Evolutionary conservation across 306 rosid species (phyloP).

Genomic region (Inga laurina): DNA sequence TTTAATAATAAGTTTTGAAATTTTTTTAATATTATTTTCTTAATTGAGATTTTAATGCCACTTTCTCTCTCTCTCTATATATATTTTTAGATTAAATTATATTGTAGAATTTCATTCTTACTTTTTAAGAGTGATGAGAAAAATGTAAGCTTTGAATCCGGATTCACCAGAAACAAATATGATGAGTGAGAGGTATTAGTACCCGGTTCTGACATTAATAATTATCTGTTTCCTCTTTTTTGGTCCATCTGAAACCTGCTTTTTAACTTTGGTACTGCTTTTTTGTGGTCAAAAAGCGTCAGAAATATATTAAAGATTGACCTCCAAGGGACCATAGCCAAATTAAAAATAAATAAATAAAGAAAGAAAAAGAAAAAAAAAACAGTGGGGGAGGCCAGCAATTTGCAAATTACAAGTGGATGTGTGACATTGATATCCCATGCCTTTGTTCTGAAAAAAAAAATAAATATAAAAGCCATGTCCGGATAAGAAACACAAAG

Average conservation of each 20-base stretch:
- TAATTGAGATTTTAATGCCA: too few relatives aligned
- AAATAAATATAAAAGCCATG: background rate
- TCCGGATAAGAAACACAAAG: background rate
- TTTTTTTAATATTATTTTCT: too few relatives aligned
- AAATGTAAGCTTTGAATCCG: background rate
- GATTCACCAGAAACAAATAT: background rate
- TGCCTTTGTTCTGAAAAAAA: background rate
- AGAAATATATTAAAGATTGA: conserved; percentile 36
- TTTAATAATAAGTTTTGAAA: too few relatives aligned
- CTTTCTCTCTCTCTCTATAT: too few relatives aligned
- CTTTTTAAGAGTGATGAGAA: background rate
- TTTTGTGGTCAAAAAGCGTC: conserved; percentile 24
- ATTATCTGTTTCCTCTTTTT: background rate
- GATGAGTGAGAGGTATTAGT: background rate
- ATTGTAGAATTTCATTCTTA: background rate
- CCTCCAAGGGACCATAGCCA: background rate
- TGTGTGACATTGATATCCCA: background rate
- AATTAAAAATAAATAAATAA: background rate
- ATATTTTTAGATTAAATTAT: background rate
- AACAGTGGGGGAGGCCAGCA: conserved; percentile 21
- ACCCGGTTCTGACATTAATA: background rate
- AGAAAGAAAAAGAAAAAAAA: background rate
- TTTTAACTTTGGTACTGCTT: conserved; percentile 1
- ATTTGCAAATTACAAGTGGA: conserved; percentile 36
- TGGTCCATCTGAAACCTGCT: conserved; percentile 16